These are phyloP conservation scores for Omphalea diandra DNA, from an alignment of 441 rosid species.

Conservation along the genomic window DNA sequence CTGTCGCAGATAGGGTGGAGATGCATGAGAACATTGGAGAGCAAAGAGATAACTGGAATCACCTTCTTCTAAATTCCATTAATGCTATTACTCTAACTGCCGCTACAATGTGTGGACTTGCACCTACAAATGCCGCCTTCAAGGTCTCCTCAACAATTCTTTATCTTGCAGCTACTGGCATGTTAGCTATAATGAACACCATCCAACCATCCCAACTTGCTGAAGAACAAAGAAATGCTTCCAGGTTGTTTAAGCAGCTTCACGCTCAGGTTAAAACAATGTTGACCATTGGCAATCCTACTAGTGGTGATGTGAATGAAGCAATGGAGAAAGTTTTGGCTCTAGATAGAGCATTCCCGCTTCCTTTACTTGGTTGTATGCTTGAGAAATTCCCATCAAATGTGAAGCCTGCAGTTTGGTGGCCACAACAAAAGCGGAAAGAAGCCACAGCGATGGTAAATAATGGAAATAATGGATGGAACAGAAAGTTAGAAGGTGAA, in stretches of 20 bases:
- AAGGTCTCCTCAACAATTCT: slow-evolving; percentile 30
- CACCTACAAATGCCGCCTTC: slow-evolving; percentile 17
- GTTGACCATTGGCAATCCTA: slow-evolving; percentile 19
- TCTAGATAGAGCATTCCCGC: slow-evolving; percentile 38
- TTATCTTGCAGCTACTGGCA: slow-evolving; percentile 28
- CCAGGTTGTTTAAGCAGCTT: slow-evolving; percentile 37
- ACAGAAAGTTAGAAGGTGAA: slow-evolving; percentile 25
- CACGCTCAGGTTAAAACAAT: slow-evolving; percentile 22
- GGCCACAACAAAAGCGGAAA: slow-evolving; percentile 24
- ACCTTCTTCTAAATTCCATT: slow-evolving; percentile 35
- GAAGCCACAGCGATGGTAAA: neutral
- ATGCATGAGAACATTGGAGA: slow-evolving; percentile 36
- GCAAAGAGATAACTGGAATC: slow-evolving; percentile 39
- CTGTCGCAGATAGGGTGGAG: slow-evolving; percentile 31
- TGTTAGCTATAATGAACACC: slow-evolving; percentile 23
- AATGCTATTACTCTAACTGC: slow-evolving; percentile 34
- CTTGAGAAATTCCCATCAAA: slow-evolving; percentile 34
- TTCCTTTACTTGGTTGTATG: slow-evolving; percentile 36
- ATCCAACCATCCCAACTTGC: slow-evolving; percentile 41
- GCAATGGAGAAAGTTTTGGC: slow-evolving; percentile 32
- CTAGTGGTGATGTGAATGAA: slow-evolving; percentile 24
- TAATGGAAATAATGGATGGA: slow-evolving; percentile 14
- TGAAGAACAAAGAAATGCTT: slow-evolving; percentile 39
- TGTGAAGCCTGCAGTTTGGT: slow-evolving; percentile 35
- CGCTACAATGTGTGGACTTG: slow-evolving; percentile 20